Conservation (phyloP, 768 basidiomycete species). For the Lentinula raphanica region DNA sequence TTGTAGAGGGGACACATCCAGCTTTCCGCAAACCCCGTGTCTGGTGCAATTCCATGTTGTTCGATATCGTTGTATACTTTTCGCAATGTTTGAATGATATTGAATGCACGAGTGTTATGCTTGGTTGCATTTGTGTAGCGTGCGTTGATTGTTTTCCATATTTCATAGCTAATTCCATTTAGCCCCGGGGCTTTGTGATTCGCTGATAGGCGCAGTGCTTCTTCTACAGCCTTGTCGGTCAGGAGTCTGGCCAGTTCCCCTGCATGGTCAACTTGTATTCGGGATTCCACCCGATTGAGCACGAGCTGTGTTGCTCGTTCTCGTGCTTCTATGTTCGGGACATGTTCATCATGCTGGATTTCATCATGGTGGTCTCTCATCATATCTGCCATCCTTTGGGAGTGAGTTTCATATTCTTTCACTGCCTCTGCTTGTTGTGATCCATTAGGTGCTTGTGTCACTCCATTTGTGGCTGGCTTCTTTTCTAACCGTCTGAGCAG, state of each 20-base stretch:
- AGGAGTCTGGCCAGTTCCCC: neutral
- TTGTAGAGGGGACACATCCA: constrained; percentile 26
- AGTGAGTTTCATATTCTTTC: neutral
- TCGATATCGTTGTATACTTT: constrained; percentile 15
- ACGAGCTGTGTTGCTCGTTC: neutral
- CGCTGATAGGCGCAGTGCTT: constrained; percentile 5
- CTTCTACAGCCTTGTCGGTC: neutral
- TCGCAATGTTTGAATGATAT: neutral
- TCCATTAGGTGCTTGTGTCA: constrained; percentile 24
- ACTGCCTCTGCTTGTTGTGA: constrained; percentile 15
- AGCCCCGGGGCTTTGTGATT: constrained; percentile 8
- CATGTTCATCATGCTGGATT: neutral
- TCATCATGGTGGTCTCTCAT: neutral
- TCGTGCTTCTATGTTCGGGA: neutral
- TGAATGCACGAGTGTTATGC: constrained; percentile 5
- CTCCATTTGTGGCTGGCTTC: constrained; percentile 22
- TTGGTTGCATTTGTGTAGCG: neutral
- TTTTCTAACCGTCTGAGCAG: constrained; percentile 7
- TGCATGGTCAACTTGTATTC: neutral
- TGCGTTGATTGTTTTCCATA: constrained; percentile 7
- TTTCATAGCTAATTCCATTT: constrained; percentile 17
- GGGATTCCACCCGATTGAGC: neutral
- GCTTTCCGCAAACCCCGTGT: constrained; percentile 15
- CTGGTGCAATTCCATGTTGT: neutral
- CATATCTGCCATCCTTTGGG: neutral